Conservation (phyloP, 257 asterid genomes). For the Ophiorrhiza pumila region DNA sequence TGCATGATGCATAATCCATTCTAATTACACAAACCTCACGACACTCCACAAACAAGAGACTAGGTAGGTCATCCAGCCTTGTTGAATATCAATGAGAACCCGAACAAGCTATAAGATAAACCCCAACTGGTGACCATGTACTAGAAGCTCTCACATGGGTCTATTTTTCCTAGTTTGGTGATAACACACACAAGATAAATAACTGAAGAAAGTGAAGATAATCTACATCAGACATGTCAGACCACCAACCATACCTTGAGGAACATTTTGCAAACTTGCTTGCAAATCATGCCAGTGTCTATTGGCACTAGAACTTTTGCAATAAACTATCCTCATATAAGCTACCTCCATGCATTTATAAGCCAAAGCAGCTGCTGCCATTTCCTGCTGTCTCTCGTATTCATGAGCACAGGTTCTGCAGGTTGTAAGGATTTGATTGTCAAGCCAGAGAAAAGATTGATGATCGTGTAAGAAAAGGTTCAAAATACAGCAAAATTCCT, state of each 20-base stretch:
- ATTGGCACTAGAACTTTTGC: slow-evolving; percentile 51
- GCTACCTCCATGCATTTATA: slow-evolving; percentile 93
- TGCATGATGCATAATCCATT: not conserved
- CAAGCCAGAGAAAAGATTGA: slow-evolving; percentile 22
- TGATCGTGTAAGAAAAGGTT: not conserved
- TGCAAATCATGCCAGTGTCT: slow-evolving; percentile 61
- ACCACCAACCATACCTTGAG: slow-evolving; percentile 52
- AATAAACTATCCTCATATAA: slow-evolving; percentile 65
- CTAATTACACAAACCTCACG: not conserved
- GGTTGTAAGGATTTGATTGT: slow-evolving; percentile 22
- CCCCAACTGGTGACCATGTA: not conserved
- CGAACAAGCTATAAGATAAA: not conserved
- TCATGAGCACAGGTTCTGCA: slow-evolving; percentile 78
- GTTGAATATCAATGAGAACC: not conserved
- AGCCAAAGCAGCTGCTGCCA: slow-evolving; percentile 86
- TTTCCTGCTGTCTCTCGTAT: slow-evolving; percentile 62
- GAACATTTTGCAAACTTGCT: slow-evolving; percentile 58
- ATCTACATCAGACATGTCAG: slow-evolving; percentile 1
- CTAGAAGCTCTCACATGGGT: not conserved
- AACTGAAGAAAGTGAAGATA: not conserved
- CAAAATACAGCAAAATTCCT: not conserved
- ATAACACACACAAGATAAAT: not conserved
- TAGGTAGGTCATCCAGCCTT: not conserved
- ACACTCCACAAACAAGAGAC: not conserved
- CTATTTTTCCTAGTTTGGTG: not conserved